Evolutionary conservation across 768 basidiomycete species (phyloP).

Genomic region (Auricularia sp.): DNA sequence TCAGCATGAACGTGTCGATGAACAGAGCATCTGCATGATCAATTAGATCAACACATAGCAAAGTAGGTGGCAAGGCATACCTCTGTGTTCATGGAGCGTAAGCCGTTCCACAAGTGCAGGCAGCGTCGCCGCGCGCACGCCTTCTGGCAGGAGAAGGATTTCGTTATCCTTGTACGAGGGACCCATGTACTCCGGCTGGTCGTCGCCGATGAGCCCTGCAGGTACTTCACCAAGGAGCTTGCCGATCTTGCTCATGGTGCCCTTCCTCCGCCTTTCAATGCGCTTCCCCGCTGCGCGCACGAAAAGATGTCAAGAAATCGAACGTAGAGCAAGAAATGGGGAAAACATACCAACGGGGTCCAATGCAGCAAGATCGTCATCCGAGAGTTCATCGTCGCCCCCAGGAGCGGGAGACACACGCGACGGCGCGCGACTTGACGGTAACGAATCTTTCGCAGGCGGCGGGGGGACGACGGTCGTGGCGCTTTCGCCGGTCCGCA

Average conservation of each 20-base stretch:
- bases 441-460: background rate
- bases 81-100: slow-evolving; percentile 81
- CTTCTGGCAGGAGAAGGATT: slow-evolving; percentile 77
- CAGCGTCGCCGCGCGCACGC: slow-evolving; percentile 81
- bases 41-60: slow-evolving; percentile 4
- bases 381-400: background rate
- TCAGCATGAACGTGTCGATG: slow-evolving; percentile 87
- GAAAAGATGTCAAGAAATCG: too few species aligned
- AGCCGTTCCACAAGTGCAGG: slow-evolving; percentile 79
- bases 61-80: slow-evolving; percentile 31
- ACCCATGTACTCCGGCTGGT: slow-evolving; percentile 75
- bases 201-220: slow-evolving; percentile 31
- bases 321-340: too few species aligned
- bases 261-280: background rate
- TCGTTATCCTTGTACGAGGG: slow-evolving; percentile 71
- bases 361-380: background rate
- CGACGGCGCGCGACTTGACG: background rate
- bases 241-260: slow-evolving; percentile 42
- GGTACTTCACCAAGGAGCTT: slow-evolving; percentile 59
- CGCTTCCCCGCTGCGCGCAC: background rate
- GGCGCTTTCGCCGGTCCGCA: background rate
- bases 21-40: slow-evolving; percentile 57
- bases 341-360: background rate
- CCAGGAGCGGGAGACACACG: background rate
- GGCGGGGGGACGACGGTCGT: background rate